Percentiles rank a stretch among this genome's conserved stretches.
phyloP scores from a whole-genome alignment of 768 basidiomycete species.

The Strobilomyces confusus region DNA sequence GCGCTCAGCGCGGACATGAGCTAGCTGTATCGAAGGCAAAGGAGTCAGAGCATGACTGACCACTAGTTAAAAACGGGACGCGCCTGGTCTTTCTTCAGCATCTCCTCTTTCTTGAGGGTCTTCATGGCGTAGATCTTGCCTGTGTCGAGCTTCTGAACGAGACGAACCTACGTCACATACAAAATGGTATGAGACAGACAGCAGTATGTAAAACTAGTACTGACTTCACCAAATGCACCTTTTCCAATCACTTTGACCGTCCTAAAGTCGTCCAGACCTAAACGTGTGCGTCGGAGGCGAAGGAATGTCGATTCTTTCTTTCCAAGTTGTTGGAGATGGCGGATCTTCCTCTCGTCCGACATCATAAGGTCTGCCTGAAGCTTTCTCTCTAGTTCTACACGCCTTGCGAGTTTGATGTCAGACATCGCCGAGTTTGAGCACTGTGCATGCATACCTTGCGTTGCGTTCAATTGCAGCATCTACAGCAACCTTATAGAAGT shows the following conservation, averaged over 20 bases:
- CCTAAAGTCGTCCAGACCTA: slow-evolving; percentile 88
- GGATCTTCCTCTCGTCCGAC: slow-evolving; percentile 81
- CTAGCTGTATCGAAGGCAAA: slow-evolving; percentile 52
- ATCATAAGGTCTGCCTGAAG: slow-evolving; percentile 65
- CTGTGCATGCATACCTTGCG: slow-evolving; percentile 53
- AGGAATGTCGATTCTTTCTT: slow-evolving; percentile 88
- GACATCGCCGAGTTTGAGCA: background rate
- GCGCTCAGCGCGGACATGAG: slow-evolving; percentile 96
- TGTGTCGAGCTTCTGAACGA: slow-evolving; percentile 95
- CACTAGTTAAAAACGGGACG: slow-evolving; percentile 14
- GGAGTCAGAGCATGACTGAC: slow-evolving; percentile 5
- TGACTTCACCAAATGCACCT: slow-evolving; percentile 96
- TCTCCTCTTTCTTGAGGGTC: slow-evolving; percentile 93
- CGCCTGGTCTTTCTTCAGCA: slow-evolving; percentile 99
- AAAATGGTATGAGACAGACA: background rate
- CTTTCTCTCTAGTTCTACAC: slow-evolving; percentile 81
- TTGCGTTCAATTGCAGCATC: slow-evolving; percentile 94
- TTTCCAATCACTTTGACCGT: slow-evolving; percentile 99
- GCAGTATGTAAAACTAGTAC: slow-evolving; percentile 16
- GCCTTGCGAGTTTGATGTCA: slow-evolving; percentile 42
- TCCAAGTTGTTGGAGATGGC: slow-evolving; percentile 78
- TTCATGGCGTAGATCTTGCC: slow-evolving; percentile 99
- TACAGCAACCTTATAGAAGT: slow-evolving; percentile 95
- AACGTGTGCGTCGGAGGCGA: slow-evolving; percentile 80
- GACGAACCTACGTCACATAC: slow-evolving; percentile 53